Evolutionary conservation across 768 basidiomycete species (phyloP).

Genomic region (Boletales sp.): DNA sequence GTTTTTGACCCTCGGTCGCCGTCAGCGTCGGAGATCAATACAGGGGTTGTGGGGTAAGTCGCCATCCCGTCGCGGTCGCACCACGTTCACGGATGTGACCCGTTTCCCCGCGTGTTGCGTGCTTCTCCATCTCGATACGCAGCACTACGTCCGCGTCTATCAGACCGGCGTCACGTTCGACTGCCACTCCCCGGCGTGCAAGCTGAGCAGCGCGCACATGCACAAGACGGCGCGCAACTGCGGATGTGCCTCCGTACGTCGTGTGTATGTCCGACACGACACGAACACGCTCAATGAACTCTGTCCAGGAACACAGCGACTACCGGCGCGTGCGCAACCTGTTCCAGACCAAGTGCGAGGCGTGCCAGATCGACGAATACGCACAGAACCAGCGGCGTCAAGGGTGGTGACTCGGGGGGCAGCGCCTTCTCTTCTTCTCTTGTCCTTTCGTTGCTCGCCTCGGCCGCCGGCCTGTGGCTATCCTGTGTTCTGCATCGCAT

Average conservation of each 20-base stretch:
- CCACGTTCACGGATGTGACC: too few species aligned
- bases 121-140: neutral
- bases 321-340: constrained; percentile 57
- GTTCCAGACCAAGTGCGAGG: constrained; percentile 63
- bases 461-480: too few species aligned
- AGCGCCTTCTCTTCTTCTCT: too few species aligned
- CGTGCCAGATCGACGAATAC: constrained; percentile 40
- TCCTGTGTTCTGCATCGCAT: too few species aligned
- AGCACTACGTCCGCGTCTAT: constrained; percentile 66
- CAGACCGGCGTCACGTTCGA: constrained; percentile 59
- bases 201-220: constrained; percentile 52
- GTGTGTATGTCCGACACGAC: too few species aligned
- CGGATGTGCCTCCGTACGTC: constrained; percentile 44
- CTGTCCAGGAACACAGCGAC: constrained; percentile 39
- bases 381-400: constrained; percentile 27
- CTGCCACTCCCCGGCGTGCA: constrained; percentile 50
- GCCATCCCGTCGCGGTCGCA: neutral
- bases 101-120: constrained; percentile 2
- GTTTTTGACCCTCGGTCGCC: constrained; percentile 7
- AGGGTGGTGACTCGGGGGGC: too few species aligned
- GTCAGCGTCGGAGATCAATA: constrained; percentile 40
- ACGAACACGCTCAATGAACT: too few species aligned
- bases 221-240: constrained; percentile 60
- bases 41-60: constrained; percentile 40
- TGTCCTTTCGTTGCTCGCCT: too few species aligned